These are phyloP conservation scores for Boletus reticuloceps DNA, from an alignment of 768 basidiomycete genomes.

Conservation along the genomic window DNA sequence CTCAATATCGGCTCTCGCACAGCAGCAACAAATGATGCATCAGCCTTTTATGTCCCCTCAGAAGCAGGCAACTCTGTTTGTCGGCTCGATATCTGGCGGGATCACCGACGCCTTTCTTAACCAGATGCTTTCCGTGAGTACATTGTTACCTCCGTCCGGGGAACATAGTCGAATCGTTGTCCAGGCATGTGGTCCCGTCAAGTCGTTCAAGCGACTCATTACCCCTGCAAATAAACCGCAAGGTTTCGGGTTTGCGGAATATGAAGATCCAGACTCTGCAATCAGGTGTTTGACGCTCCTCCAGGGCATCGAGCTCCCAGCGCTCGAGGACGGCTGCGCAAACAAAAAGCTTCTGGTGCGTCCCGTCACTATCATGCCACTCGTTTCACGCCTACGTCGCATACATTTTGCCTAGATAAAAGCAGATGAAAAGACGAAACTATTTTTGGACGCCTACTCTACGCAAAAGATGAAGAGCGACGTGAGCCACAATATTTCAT, in stretches of 20 bases:
- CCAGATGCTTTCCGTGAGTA: slow-evolving; percentile 68
- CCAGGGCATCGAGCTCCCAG: slow-evolving; percentile 62
- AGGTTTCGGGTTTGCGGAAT: slow-evolving; percentile 97
- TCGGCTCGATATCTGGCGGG: slow-evolving; percentile 94
- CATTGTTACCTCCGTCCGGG: too few species aligned
- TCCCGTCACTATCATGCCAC: slow-evolving; percentile 18
- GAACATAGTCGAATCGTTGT: background rate
- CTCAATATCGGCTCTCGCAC: slow-evolving; percentile 87
- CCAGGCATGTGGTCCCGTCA: slow-evolving; percentile 87
- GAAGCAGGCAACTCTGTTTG: slow-evolving; percentile 76
- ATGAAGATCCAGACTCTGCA: slow-evolving; percentile 89
- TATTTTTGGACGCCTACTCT: slow-evolving; percentile 83
- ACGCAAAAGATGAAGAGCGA: slow-evolving; percentile 77
- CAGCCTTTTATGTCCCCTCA: slow-evolving; percentile 69
- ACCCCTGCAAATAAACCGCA: slow-evolving; percentile 93
- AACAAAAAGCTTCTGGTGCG: slow-evolving; percentile 71
- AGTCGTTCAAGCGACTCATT: slow-evolving; percentile 88
- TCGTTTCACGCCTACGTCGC: slow-evolving; percentile 40
- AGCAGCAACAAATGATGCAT: slow-evolving; percentile 66
- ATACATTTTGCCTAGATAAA: slow-evolving; percentile 62
- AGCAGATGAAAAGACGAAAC: slow-evolving; percentile 92
- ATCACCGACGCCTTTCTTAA: slow-evolving; percentile 83
- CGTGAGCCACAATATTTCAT: slow-evolving; percentile 44
- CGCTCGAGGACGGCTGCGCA: slow-evolving; percentile 55
- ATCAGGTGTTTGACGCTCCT: slow-evolving; percentile 68